Evolutionary conservation across 2,329 filamentous ascomycete species (phyloP).

Genomic region (Phialophora tarda): DNA sequence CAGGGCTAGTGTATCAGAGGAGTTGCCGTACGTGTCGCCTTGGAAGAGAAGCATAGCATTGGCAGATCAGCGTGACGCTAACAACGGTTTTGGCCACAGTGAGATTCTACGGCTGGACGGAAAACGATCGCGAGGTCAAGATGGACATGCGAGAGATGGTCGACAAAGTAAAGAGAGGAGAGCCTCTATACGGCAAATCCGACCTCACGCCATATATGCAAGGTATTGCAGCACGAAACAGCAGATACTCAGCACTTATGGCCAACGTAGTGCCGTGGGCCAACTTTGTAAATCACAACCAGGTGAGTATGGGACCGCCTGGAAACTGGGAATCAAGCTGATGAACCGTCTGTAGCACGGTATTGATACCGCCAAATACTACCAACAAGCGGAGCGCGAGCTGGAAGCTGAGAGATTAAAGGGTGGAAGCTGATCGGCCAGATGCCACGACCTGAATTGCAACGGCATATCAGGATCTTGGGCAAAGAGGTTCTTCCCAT

Average conservation of each 20-base stretch:
- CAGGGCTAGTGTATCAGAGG: constrained; percentile 83
- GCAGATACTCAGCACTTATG: constrained; percentile 85
- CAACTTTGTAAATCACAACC: constrained; percentile 95
- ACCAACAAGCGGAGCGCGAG: constrained; percentile 91
- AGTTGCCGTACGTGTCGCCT: constrained; percentile 71
- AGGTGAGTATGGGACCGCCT: constrained; percentile 50
- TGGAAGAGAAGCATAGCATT: neutral
- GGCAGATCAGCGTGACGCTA: constrained; percentile 6
- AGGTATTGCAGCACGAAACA: constrained; percentile 89
- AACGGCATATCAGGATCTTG: neutral
- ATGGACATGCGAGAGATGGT: constrained; percentile 99
- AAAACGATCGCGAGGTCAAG: constrained; percentile 89
- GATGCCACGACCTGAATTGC: neutral
- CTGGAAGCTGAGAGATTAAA: constrained; percentile 72
- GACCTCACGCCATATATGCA: constrained; percentile 85
- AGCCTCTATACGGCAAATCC: constrained; percentile 85
- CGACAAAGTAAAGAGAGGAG: constrained; percentile 87
- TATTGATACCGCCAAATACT: constrained; percentile 98
- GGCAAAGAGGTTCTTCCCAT: neutral
- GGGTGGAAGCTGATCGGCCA: constrained; percentile 15
- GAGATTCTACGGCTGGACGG: constrained; percentile 92
- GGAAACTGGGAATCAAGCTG: constrained; percentile 14
- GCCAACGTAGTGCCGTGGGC: constrained; percentile 90
- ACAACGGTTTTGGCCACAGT: constrained; percentile 58
- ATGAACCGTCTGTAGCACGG: constrained; percentile 68